phyloP scores from a whole-genome alignment of 2,329 filamentous ascomycete genomes.

The Emergomyces orientalis region DNA sequence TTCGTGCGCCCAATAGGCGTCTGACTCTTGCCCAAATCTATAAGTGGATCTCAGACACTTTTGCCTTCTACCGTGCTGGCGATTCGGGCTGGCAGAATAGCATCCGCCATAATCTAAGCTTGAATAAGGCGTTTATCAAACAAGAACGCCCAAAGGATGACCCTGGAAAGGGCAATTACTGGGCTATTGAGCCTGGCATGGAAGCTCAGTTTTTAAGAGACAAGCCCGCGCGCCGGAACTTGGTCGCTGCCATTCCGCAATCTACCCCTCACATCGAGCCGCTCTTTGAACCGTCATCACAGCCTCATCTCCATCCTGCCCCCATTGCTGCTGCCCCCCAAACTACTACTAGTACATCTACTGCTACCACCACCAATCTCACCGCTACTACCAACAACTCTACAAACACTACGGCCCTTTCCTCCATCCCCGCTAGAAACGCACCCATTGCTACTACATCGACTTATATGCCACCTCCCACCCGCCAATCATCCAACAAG shows the following conservation, averaged over 20 bases:
- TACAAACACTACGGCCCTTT: slow-evolving; percentile 12
- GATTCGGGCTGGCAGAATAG: slow-evolving; percentile 98
- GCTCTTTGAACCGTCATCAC: slow-evolving; percentile 24
- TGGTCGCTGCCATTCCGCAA: slow-evolving; percentile 36
- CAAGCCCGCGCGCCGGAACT: slow-evolving; percentile 50
- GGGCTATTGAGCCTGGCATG: slow-evolving; percentile 83
- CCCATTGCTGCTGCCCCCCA: slow-evolving; percentile 26
- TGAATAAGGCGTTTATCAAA: slow-evolving; percentile 95
- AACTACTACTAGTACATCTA: slow-evolving; percentile 7
- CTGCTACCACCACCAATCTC: slow-evolving; percentile 13
- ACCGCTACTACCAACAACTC: slow-evolving; percentile 17
- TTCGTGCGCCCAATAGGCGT: slow-evolving; percentile 71
- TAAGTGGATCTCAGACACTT: slow-evolving; percentile 98
- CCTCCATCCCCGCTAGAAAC: slow-evolving; percentile 16
- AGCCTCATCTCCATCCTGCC: slow-evolving; percentile 12
- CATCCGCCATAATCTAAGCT: slow-evolving; percentile 92
- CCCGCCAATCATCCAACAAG: slow-evolving; percentile 4
- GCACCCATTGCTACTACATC: slow-evolving; percentile 10
- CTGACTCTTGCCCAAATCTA: slow-evolving; percentile 93
- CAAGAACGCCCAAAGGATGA: slow-evolving; percentile 94
- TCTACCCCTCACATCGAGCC: slow-evolving; percentile 20
- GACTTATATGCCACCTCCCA: slow-evolving; percentile 11
- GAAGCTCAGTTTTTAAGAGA: slow-evolving; percentile 85
- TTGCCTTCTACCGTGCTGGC: slow-evolving; percentile 71
- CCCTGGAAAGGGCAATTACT: slow-evolving; percentile 95